phyloP scores from a whole-genome alignment of 805 yeast genomes.

The Wickerhamiella azymoides region DNA sequence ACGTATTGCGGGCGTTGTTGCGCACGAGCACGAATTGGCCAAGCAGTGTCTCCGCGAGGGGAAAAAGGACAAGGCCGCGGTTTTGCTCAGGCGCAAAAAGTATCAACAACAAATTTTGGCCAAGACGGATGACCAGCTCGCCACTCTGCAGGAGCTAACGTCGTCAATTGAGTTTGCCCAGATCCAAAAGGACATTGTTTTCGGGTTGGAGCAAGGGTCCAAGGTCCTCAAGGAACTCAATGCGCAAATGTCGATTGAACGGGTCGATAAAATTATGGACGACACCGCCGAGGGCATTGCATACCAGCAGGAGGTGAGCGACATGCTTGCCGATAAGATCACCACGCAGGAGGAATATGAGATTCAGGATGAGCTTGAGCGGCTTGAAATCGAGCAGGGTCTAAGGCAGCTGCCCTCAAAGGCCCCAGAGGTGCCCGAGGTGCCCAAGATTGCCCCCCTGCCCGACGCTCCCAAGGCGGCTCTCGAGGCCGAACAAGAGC shows the following conservation, averaged over 20 bases:
- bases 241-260: constrained; percentile 59
- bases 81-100: constrained; percentile 62
- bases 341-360: constrained; percentile 28
- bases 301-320: constrained; percentile 46
- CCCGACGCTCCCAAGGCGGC: not conserved
- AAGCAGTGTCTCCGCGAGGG: constrained; percentile 37
- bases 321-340: constrained; percentile 25
- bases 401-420: not conserved
- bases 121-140: constrained; percentile 64
- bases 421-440: not conserved
- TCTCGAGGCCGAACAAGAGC: not conserved
- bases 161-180: constrained; percentile 65
- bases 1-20: constrained; percentile 42
- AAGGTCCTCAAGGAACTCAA: constrained; percentile 61
- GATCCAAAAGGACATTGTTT: constrained; percentile 71
- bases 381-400: constrained; percentile 11
- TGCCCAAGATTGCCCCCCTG: constrained; percentile 1
- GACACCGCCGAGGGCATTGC: constrained; percentile 69
- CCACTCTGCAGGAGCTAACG: constrained; percentile 60
- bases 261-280: constrained; percentile 72
- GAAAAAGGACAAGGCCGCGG: constrained; percentile 46
- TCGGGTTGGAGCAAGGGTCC: constrained; percentile 73
- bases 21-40: constrained; percentile 50
- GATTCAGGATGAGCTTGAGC: constrained; percentile 18
- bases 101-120: constrained; percentile 63